phyloP scores from a whole-genome alignment of 192 early-diverging fungal genomes.

The Coemansia reversa region DNA sequence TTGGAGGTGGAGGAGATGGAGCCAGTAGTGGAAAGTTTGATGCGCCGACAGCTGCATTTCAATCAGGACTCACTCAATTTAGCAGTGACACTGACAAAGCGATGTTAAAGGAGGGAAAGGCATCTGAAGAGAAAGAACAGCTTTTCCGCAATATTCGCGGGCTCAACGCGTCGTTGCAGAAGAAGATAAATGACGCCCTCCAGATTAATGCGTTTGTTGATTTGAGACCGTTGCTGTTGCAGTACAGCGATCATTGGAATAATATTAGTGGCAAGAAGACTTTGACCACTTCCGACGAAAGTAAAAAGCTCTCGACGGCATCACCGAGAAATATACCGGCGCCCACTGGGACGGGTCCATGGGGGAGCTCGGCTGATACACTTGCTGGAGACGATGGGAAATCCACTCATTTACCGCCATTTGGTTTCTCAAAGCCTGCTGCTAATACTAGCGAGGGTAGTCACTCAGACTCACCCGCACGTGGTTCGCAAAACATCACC shows the following conservation, averaged over 20 bases:
- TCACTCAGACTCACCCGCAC: no score
- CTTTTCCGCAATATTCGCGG: conserved; percentile 49
- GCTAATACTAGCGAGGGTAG: no score
- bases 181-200: conserved; percentile 37
- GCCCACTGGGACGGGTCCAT: no score
- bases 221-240: conserved; percentile 38
- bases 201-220: conserved; percentile 42
- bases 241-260: conserved; percentile 45
- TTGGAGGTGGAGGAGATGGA: not conserved
- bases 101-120: not conserved
- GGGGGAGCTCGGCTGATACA: no score
- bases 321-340: no score
- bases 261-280: conserved; percentile 9
- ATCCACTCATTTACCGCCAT: no score
- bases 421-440: no score
- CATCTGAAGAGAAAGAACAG: conserved; percentile 15
- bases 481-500: no score
- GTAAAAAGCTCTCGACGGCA: no score
- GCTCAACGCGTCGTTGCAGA: conserved; percentile 50
- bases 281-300: not conserved
- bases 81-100: not conserved
- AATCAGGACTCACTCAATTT: not conserved
- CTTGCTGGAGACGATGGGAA: no score
- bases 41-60: not conserved
- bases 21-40: no score